Conservation (phyloP, 108 stramenopile genomes). For the Bacterosira constricta region DNA sequence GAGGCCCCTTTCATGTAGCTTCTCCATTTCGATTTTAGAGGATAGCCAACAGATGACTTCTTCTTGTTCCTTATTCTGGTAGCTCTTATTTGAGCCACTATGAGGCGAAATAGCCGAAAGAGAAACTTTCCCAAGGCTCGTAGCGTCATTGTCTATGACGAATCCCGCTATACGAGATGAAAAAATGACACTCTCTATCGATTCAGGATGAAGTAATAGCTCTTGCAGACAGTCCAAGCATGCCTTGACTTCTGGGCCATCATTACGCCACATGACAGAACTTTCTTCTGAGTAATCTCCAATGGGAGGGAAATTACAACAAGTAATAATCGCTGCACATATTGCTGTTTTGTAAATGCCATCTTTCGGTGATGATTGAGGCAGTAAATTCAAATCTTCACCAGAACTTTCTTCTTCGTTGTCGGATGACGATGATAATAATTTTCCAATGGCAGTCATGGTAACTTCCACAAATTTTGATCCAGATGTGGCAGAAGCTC, state of each 20-base stretch:
- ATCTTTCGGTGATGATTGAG: constrained; percentile 7
- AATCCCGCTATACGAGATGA: constrained; percentile 15
- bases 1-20: neutral
- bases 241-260: neutral
- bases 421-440: too few relatives aligned
- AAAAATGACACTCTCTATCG: constrained; percentile 12
- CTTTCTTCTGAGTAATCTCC: neutral
- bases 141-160: neutral
- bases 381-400: too few relatives aligned
- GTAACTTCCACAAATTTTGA: constrained; percentile 12
- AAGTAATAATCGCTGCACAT: constrained; percentile 10
- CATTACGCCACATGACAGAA: neutral
- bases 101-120: neutral
- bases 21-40: neutral
- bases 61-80: neutral
- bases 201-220: constrained; percentile 3
- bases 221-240: constrained; percentile 9
- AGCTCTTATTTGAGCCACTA: neutral
- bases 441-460: constrained; percentile 1
- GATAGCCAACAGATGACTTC: neutral
- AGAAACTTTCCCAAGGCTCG: neutral
- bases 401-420: too few relatives aligned
- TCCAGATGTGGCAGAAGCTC: neutral
- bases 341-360: constrained; percentile 13
- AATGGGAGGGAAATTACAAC: constrained; percentile 7